Conservation (phyloP, 345 rosid genomes). For the Microcos paniculata region DNA sequence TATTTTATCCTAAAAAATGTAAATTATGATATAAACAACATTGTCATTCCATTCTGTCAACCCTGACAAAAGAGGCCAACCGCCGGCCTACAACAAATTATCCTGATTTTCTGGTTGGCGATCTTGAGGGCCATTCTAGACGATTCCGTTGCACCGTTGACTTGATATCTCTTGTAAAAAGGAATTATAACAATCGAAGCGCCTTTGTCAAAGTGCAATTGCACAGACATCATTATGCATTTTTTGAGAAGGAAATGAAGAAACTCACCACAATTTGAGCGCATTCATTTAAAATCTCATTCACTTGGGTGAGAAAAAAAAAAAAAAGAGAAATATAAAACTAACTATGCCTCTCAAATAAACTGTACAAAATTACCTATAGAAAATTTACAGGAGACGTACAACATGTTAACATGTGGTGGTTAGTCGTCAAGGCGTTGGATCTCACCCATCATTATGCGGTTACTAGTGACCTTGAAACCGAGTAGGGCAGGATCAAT, state of each 20-base stretch:
- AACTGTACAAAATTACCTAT: constrained; percentile 21
- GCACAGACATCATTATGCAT: too few species aligned
- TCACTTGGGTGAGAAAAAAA: not conserved
- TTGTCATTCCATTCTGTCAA: constrained; percentile 93
- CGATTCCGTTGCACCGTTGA: too few species aligned
- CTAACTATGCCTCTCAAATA: not conserved
- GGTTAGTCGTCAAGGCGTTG: constrained; percentile 45
- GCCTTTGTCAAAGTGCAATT: too few species aligned
- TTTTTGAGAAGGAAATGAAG: not conserved
- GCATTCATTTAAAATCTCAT: not conserved
- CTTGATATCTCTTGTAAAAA: too few species aligned
- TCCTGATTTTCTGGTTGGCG: constrained; percentile 26
- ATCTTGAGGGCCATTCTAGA: too few species aligned
- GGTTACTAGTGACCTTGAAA: constrained; percentile 58
- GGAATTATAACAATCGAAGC: too few species aligned
- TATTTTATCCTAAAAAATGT: too few species aligned
- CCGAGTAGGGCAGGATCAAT: constrained; percentile 61
- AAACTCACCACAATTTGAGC: constrained; percentile 27
- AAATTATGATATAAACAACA: too few species aligned
- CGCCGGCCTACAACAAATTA: constrained; percentile 82
- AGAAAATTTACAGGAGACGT: constrained; percentile 9
- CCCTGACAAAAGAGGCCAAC: constrained; percentile 73
- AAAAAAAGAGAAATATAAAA: not conserved
- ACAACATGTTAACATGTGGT: not conserved
- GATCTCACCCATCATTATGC: constrained; percentile 65